A percentile compares a stretch with the other conserved stretches of the same genome.
Evolutionary conservation across 257 asterid genomes (phyloP).

Genomic region (Salvia rosmarinus): DNA sequence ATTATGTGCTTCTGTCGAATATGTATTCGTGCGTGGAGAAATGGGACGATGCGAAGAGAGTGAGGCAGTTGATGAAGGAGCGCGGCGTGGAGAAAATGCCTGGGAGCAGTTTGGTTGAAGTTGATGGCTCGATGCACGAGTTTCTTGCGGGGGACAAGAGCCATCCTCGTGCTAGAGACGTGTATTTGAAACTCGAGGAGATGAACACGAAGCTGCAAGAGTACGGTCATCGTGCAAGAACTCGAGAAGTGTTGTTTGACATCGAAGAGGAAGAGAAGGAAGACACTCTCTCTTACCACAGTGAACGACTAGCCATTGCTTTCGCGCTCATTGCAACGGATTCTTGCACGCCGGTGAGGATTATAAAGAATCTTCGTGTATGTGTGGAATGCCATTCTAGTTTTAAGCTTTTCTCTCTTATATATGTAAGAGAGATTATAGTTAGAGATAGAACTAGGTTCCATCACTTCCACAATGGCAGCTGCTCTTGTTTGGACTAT

Average conservation of each 20-base stretch:
- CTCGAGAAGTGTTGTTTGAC: constrained; percentile 68
- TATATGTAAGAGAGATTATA: constrained; percentile 56
- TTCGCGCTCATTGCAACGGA: constrained; percentile 55
- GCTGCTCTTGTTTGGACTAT: constrained; percentile 64
- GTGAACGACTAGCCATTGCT: constrained; percentile 67
- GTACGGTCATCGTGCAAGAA: constrained; percentile 53
- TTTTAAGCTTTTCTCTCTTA: constrained; percentile 52
- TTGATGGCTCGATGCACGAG: constrained; percentile 63
- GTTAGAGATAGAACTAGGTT: constrained; percentile 71
- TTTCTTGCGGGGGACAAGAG: constrained; percentile 58
- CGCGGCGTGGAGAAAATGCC: constrained; percentile 57
- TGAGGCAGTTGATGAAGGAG: constrained; percentile 61
- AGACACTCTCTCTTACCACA: constrained; percentile 58
- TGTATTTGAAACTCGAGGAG: constrained; percentile 57
- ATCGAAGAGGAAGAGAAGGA: constrained; percentile 76
- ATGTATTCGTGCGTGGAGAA: constrained; percentile 54
- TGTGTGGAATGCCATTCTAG: constrained; percentile 65
- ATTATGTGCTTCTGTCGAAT: constrained; percentile 68
- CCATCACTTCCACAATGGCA: constrained; percentile 59
- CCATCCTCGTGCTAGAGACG: constrained; percentile 51
- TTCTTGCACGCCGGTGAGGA: constrained; percentile 42
- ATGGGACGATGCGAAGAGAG: constrained; percentile 63
- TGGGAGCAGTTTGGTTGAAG: constrained; percentile 62
- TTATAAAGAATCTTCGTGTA: constrained; percentile 66
- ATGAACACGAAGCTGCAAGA: constrained; percentile 54